Evolutionary conservation across 805 yeast species (phyloP).

Genomic region (Dipodascopsis uninucleata): DNA sequence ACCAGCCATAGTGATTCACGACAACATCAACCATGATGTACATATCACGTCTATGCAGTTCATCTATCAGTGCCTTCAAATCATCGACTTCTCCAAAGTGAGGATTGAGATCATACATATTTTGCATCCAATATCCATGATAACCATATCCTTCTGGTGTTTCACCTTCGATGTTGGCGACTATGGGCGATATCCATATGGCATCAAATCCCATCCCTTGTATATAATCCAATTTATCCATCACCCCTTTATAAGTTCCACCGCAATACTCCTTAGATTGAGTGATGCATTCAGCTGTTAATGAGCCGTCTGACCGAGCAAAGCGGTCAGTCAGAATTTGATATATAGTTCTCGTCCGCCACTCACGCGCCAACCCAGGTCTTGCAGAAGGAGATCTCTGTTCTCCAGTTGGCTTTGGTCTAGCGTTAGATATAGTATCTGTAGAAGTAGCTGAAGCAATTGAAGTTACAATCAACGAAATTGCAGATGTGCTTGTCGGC

Average conservation of each 20-base stretch:
- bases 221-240: constrained; percentile 7
- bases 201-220: constrained; percentile 17
- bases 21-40: constrained; percentile 12
- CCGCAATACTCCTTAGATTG: constrained; percentile 12
- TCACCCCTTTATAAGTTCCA: constrained; percentile 13
- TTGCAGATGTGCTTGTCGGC: too few relatives aligned
- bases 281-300: neutral
- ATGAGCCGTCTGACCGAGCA: constrained; percentile 7
- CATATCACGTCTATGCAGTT: constrained; percentile 9
- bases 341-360: constrained; percentile 4
- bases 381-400: too few relatives aligned
- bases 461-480: too few relatives aligned
- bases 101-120: too few relatives aligned
- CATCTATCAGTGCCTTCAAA: constrained; percentile 1
- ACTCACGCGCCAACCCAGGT: constrained; percentile 1
- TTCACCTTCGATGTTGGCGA: constrained; percentile 6
- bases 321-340: constrained; percentile 16
- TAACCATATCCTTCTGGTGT: constrained; percentile 4
- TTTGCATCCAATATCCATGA: constrained; percentile 14
- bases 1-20: constrained; percentile 5
- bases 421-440: too few relatives aligned
- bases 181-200: constrained; percentile 15
- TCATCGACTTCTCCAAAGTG: constrained; percentile 4
- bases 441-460: too few relatives aligned
- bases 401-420: too few relatives aligned